These are phyloP conservation scores for Naganishia antarctica DNA, from an alignment of 768 basidiomycete species.

Conservation along the genomic window DNA sequence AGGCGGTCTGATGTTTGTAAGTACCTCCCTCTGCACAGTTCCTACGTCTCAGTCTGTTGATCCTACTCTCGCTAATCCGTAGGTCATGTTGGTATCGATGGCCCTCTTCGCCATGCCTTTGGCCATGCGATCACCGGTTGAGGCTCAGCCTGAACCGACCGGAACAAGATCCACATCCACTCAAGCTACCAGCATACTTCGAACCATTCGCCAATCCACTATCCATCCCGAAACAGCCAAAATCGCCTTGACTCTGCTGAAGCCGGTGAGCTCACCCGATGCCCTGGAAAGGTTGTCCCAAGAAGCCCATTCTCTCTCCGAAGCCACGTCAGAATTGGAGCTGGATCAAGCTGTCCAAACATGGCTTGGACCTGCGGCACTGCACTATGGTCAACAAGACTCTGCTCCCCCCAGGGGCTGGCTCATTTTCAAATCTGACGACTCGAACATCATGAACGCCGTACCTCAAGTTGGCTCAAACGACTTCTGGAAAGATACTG, in stretches of 20 bases:
- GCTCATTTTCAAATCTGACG: conserved; percentile 21
- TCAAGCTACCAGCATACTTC: not conserved
- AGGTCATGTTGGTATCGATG: conserved; percentile 29
- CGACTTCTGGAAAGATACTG: conserved; percentile 10
- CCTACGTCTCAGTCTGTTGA: not conserved
- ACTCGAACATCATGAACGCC: not conserved
- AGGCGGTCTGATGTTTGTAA: conserved; percentile 30
- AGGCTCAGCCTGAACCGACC: too few species aligned
- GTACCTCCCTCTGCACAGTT: not conserved
- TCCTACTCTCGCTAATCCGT: too few species aligned
- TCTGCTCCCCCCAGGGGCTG: conserved; percentile 19
- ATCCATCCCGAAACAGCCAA: not conserved
- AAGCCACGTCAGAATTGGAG: not conserved
- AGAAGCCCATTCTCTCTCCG: not conserved
- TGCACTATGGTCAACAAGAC: not conserved
- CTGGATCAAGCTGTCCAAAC: not conserved
- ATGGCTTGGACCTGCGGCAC: conserved; percentile 15
- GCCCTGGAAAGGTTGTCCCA: not conserved
- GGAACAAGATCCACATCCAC: not conserved
- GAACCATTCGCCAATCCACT: not conserved
- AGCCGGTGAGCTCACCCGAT: conserved; percentile 3
- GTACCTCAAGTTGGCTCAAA: not conserved
- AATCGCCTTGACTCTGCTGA: conserved; percentile 11
- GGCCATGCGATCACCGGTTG: not conserved
- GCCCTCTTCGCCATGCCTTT: conserved; percentile 25